A percentile compares a stretch with the other conserved stretches of the same genome.
phyloP scores from a whole-genome alignment of 2,329 filamentous ascomycete species.

The Colletotrichum liaoningense region DNA sequence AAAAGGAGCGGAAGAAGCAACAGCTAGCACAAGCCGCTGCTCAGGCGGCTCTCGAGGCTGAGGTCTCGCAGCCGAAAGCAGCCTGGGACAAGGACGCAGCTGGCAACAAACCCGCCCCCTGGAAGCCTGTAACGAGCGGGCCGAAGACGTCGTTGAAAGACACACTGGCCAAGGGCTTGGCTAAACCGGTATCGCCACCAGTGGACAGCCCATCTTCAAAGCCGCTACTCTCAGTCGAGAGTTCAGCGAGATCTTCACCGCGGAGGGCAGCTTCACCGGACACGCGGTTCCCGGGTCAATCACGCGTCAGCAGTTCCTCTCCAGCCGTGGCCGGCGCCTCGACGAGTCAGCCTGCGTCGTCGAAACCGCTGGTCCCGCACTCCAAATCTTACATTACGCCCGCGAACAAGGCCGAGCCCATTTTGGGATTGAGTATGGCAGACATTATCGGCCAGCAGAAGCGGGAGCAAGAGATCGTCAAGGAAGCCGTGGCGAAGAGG shows the following conservation, averaged over 20 bases:
- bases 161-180: conserved; percentile 50
- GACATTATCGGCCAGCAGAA: conserved; percentile 92
- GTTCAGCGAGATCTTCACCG: conserved; percentile 50
- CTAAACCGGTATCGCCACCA: conserved; percentile 39
- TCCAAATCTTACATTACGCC: conserved; percentile 70
- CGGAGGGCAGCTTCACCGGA: conserved; percentile 69
- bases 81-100: conserved; percentile 57
- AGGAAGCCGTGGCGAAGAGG: conserved; percentile 87
- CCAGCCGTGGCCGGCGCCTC: conserved; percentile 42
- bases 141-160: conserved; percentile 64
- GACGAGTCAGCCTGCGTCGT: conserved; percentile 45
- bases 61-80: conserved; percentile 47
- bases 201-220: conserved; percentile 50
- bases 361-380: conserved; percentile 64
- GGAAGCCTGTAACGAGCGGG: conserved; percentile 69
- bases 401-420: conserved; percentile 70
- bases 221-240: conserved; percentile 56
- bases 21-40: conserved; percentile 72
- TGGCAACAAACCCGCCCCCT: conserved; percentile 65
- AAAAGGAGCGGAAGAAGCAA: conserved; percentile 91
- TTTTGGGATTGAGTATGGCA: conserved; percentile 79
- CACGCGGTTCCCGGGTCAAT: conserved; percentile 71
- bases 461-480: conserved; percentile 83
- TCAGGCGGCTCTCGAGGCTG: conserved; percentile 53
- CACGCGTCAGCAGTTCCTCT: conserved; percentile 51